phyloP scores from a whole-genome alignment of 2,329 filamentous ascomycete genomes.

The Ambrosiella xylebori region DNA sequence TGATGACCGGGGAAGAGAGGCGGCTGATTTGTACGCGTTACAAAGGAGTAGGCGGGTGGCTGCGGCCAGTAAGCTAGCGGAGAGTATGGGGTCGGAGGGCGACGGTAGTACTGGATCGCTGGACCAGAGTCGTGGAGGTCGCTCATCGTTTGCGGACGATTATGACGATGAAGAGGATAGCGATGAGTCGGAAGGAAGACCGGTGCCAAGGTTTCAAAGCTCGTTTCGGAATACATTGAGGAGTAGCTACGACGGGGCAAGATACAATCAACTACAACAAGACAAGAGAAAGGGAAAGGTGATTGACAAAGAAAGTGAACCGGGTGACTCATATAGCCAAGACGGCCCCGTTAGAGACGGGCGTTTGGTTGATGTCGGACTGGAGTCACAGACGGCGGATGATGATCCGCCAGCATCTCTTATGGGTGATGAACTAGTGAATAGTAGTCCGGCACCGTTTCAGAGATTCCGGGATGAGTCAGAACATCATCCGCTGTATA shows the following conservation, averaged over 20 bases:
- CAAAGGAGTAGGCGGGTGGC: slow-evolving; percentile 82
- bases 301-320: slow-evolving; percentile 27
- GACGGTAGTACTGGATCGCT: slow-evolving; percentile 42
- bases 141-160: slow-evolving; percentile 21
- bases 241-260: slow-evolving; percentile 44
- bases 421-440: slow-evolving; percentile 30
- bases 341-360: slow-evolving; percentile 25
- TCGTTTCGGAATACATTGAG: slow-evolving; percentile 31
- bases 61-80: slow-evolving; percentile 63
- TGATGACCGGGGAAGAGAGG: slow-evolving; percentile 74
- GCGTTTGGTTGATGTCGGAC: slow-evolving; percentile 73
- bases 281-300: slow-evolving; percentile 16
- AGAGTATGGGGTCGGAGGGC: slow-evolving; percentile 70
- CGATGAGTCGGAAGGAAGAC: slow-evolving; percentile 14
- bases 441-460: slow-evolving; percentile 42
- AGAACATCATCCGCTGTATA: slow-evolving; percentile 19
- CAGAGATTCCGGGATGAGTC: slow-evolving; percentile 31
- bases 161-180: slow-evolving; percentile 15
- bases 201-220: slow-evolving; percentile 5
- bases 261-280: background rate
- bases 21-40: slow-evolving; percentile 84
- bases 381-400: slow-evolving; percentile 49
- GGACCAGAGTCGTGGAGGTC: slow-evolving; percentile 26
- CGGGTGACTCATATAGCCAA: slow-evolving; percentile 18
- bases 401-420: slow-evolving; percentile 44